Percentiles rank a stretch among this genome's conserved stretches.
Evolutionary conservation across 1,284 basidiomycete genomes (phyloP).

Genomic region (Taiwanofungus camphoratus): DNA sequence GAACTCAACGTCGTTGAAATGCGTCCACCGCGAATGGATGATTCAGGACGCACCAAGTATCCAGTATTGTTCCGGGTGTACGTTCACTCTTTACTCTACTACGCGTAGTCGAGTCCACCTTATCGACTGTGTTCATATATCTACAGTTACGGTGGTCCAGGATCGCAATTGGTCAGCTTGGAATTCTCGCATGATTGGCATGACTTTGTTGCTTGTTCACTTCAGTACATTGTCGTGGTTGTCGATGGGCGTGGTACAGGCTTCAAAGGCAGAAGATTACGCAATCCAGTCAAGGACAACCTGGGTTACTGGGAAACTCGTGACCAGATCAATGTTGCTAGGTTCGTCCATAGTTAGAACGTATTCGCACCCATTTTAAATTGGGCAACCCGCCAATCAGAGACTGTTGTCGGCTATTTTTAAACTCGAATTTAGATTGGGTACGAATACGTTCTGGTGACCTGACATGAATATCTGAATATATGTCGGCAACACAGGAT

Average conservation of each 20-base stretch:
- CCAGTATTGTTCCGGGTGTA: conserved; percentile 87
- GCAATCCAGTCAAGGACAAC: conserved; percentile 81
- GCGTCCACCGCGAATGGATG: conserved; percentile 88
- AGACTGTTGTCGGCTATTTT: too few species aligned
- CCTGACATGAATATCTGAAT: too few species aligned
- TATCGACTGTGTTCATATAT: neutral
- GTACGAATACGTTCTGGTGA: too few species aligned
- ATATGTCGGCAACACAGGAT: conserved; percentile 39
- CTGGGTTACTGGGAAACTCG: conserved; percentile 82
- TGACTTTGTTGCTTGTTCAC: conserved; percentile 75
- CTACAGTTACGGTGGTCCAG: conserved; percentile 83
- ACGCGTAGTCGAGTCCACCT: neutral
- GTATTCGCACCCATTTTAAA: too few species aligned
- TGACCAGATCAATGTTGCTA: conserved; percentile 87
- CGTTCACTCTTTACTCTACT: conserved; percentile 22
- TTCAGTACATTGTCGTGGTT: conserved; percentile 82
- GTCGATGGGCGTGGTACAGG: conserved; percentile 96
- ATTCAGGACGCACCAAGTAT: conserved; percentile 88
- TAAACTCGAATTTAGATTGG: too few species aligned
- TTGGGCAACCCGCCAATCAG: too few species aligned
- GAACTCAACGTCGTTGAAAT: conserved; percentile 88
- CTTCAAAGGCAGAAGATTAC: conserved; percentile 75
- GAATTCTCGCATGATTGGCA: conserved; percentile 78
- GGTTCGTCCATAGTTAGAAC: too few species aligned
- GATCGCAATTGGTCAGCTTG: conserved; percentile 71